A percentile compares a stretch with the other conserved stretches of the same genome.
phyloP scores from a whole-genome alignment of 73 alveolate species.

The Durusdinium trenchii region DNA sequence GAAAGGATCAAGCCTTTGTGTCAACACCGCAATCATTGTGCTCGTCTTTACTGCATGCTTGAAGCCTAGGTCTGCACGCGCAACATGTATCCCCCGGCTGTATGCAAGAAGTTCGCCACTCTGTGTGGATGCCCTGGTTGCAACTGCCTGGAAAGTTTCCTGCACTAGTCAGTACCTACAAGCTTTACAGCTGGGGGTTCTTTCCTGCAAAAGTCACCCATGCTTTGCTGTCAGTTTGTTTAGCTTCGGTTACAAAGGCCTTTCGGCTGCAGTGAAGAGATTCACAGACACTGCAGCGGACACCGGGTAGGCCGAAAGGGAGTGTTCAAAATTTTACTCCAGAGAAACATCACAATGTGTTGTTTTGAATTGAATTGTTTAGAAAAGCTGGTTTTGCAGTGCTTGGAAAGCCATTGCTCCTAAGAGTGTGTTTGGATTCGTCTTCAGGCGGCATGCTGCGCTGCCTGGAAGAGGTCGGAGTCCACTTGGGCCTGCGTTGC shows the following conservation, averaged over 20 bases:
- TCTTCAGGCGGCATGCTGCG: background rate
- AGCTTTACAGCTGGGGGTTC: background rate
- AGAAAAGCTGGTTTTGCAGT: too few relatives aligned
- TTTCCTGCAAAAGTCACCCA: background rate
- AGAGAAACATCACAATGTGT: too few relatives aligned
- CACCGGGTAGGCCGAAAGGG: constrained; percentile 7
- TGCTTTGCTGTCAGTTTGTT: background rate
- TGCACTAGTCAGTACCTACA: background rate
- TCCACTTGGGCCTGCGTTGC: constrained; percentile 64
- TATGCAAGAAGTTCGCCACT: constrained; percentile 58
- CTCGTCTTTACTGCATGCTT: background rate
- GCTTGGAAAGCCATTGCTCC: too few relatives aligned
- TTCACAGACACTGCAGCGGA: constrained; percentile 41
- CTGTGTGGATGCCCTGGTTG: background rate
- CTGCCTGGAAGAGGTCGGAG: constrained; percentile 70
- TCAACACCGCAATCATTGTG: background rate
- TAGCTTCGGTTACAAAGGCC: constrained; percentile 27
- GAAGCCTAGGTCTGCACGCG: constrained; percentile 23
- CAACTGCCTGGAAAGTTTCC: background rate
- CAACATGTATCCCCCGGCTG: constrained; percentile 66
- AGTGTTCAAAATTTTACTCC: too few relatives aligned
- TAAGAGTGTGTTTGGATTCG: too few relatives aligned
- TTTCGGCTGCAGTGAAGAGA: constrained; percentile 81
- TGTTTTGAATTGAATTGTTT: too few relatives aligned
- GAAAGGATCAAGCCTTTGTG: background rate